Evolutionary conservation across 352 stramenopile species (phyloP), one percentile per base, ranked within the genome.

Genomic region (Phytophthora citrophthora): DNA sequence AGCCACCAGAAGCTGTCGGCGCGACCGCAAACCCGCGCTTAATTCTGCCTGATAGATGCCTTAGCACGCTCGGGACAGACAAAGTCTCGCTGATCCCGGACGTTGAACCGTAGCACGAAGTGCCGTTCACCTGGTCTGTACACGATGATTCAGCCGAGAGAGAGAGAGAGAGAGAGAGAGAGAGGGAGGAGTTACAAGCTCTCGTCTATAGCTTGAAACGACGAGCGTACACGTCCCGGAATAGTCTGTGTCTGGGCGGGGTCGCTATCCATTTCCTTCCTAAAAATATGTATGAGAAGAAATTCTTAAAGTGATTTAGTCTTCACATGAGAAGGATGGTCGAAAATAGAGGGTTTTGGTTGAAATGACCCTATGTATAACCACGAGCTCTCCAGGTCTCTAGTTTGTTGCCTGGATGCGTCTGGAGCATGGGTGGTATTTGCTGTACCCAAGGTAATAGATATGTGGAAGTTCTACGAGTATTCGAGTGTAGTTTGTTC

Each of bases 401-500:
- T 29, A 29, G 26, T 29, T 1, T 29, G 26, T 20, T 20, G 31
- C 2, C 40, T 71, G 60, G 43, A 58, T 67, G 56, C 52, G 15
- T 41, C 34, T 49, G 31, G 8, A 83, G 56, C 36, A 90, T 91
- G 82, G 79, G 82, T 43, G 65, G 64, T 16, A 67, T 84, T 52
- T 85, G 83, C 43, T 65, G 79, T 40, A 81, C 65, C 15, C 72
- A 80, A 45, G 57, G 58, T 20, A 73, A 70, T 41, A 55, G 55
- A 61, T 53, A 44, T 18, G 56, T 70, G 23, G 76, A 88, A 57
- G 63, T 90, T 56, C 54, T 63, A 12, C 60, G 60, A 18, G 58
- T 91, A 11, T 91, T 86, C 45, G 79, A 90, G 15, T 64, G 60
- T 6, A 88, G 79, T 23, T 86, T 81, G 16, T 77, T 91, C 39